Percentiles rank a stretch among this genome's conserved stretches.
These are phyloP conservation scores for Phanerochaete sordida DNA, from an alignment of 768 basidiomycete species.

Conservation along the genomic window DNA sequence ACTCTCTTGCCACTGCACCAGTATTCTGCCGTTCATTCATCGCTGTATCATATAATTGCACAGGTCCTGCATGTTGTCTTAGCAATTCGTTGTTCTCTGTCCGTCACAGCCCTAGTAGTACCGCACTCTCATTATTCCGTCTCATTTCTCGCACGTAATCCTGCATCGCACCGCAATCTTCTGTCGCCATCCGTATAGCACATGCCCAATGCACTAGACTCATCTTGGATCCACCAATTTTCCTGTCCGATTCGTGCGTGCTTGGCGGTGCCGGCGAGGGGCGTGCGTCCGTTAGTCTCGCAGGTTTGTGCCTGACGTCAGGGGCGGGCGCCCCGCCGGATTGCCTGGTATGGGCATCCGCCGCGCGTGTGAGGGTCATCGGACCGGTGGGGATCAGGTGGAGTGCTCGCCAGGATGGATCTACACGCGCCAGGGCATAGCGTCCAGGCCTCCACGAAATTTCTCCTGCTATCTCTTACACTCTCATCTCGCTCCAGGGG, in stretches of 20 bases:
- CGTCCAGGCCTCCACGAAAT: background rate
- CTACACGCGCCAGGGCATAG: background rate
- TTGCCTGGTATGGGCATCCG: background rate
- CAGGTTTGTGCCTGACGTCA: background rate
- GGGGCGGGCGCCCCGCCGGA: background rate
- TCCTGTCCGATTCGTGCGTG: no score
- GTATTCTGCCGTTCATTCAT: background rate
- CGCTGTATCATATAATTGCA: background rate
- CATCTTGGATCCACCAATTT: no score
- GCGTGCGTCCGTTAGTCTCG: no score
- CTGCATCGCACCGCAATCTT: background rate
- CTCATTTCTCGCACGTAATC: background rate
- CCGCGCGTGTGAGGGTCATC: background rate
- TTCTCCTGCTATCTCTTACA: background rate
- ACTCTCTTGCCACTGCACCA: background rate
- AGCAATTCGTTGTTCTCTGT: background rate
- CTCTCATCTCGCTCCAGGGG: background rate
- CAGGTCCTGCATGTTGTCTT: background rate
- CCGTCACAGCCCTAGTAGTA: background rate
- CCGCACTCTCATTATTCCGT: background rate
- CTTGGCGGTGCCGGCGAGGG: no score
- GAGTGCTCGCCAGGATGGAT: background rate
- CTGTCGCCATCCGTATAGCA: background rate
- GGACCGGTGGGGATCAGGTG: slow-evolving; percentile 2
- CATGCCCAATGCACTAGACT: background rate